A percentile compares a stretch with the other conserved stretches of the same genome.
Evolutionary conservation across 2,329 filamentous ascomycete genomes (phyloP).

Genomic region (Graphilbum ipis-grandicollis): DNA sequence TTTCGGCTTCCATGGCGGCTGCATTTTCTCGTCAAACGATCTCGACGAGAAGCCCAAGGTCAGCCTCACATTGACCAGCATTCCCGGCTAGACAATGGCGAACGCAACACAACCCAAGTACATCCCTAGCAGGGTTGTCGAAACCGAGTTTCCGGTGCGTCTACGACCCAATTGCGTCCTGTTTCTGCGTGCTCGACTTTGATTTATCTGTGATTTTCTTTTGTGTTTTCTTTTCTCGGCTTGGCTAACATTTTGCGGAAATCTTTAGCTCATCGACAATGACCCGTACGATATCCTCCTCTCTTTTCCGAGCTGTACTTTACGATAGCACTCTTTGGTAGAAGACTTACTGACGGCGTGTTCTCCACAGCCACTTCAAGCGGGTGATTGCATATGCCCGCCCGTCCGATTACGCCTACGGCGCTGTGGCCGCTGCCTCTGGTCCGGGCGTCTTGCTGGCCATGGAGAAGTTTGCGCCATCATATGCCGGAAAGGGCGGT

Average conservation of each 20-base stretch:
- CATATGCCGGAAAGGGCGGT: conserved; percentile 65
- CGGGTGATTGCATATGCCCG: conserved; percentile 81
- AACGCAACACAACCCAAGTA: conserved; percentile 24
- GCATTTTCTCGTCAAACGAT: conserved; percentile 4
- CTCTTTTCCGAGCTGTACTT: neutral
- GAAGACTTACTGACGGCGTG: neutral
- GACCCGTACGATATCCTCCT: conserved; percentile 56
- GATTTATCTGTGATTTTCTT: too few relatives aligned
- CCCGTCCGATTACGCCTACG: conserved; percentile 63
- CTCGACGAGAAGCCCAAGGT: conserved; percentile 1
- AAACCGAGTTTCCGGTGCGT: conserved; percentile 76
- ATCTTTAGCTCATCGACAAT: conserved; percentile 80
- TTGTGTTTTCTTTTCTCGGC: neutral
- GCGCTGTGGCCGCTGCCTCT: conserved; percentile 47
- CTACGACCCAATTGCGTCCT: conserved; percentile 8
- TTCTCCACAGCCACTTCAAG: conserved; percentile 56
- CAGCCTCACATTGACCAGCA: neutral
- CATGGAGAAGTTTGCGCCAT: conserved; percentile 75
- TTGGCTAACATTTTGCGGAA: conserved; percentile 1
- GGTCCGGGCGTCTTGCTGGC: conserved; percentile 58
- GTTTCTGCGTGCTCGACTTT: conserved; percentile 1
- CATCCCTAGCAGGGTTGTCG: conserved; percentile 61
- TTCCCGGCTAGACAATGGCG: conserved; percentile 19
- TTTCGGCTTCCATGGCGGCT: neutral
- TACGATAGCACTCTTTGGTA: neutral